Evolutionary conservation across 2,329 filamentous ascomycete genomes (phyloP).

Genomic region (Aspergillus arachidicola): DNA sequence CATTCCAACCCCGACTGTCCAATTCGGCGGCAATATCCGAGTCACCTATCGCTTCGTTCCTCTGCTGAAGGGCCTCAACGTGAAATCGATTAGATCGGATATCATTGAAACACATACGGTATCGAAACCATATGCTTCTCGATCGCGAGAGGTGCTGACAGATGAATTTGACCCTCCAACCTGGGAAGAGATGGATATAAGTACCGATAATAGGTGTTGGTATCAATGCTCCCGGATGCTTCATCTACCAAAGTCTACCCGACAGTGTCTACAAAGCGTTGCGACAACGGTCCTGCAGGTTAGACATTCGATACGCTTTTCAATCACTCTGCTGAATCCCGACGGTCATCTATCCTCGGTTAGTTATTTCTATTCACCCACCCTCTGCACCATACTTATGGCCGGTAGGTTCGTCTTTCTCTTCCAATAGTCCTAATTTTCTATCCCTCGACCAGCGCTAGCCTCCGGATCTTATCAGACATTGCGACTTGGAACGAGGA

Average conservation of each 20-base stretch:
- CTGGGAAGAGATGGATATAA: background rate
- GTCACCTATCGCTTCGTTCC: background rate
- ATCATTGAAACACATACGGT: background rate
- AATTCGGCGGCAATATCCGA: background rate
- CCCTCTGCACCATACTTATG: background rate
- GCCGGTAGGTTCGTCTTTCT: background rate
- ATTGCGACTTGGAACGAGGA: too few species aligned
- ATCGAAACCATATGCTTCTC: background rate
- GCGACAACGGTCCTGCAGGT: background rate
- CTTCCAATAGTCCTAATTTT: background rate
- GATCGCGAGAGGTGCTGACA: background rate
- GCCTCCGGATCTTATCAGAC: background rate
- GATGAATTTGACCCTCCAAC: background rate
- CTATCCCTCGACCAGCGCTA: background rate
- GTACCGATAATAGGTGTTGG: background rate
- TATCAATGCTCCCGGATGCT: background rate
- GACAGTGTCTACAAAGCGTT: background rate
- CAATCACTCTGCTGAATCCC: background rate
- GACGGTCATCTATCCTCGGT: background rate
- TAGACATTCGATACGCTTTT: background rate
- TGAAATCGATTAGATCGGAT: background rate
- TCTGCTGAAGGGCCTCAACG: background rate
- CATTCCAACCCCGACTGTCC: background rate
- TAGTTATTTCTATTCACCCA: background rate
- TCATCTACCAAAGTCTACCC: background rate